Evolutionary conservation across 2,329 filamentous ascomycete species (phyloP), one percentile per base, ranked within the genome.

Genomic region (Neopestalotiopsis clavispora): DNA sequence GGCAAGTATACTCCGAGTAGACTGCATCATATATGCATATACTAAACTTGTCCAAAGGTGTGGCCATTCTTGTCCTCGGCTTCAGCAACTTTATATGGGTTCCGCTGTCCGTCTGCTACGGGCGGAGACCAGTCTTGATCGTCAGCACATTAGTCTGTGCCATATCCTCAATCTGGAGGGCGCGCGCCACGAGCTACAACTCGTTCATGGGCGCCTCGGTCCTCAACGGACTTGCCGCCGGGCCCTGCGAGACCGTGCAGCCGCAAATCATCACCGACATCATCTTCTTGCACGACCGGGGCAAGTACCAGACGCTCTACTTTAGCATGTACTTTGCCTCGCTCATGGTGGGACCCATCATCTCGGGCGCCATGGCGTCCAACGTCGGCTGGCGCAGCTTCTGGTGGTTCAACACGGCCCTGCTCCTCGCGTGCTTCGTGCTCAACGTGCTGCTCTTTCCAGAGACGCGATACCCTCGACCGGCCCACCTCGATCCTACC

Each of bases 201-300:
- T 87, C 85, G 63, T 91, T 91, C 75, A 90, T 92, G 87, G 90
- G 88, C 4, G 89, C 80, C 12, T 67, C 65, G 20, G 56, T 67
- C 10, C 20, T 91, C 6, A 90, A 90, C 74, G 89, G 89, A 0
- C 83, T 91, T 59, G 89, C 86, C 5, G 88, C 88, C 63, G 89
- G 88, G 0, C 88, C 89, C 5, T 85, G 86, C 2, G 89, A 92
- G 79, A 90, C 87, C 0, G 84, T 88, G 2, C 87, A 89, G 78
- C 89, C 89, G 0, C 84, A 86, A 38, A 84, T 91, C 66, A 91
- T 91, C 73, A 87, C 89, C 3, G 89, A 91, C 73, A 84, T 90
- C 12, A 88, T 89, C 75, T 91, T 92, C 77, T 80, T 92, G 10
- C 87, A 91, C 73, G 87, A 91, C 64, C 84, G 90, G 68, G 89